Percentiles rank a stretch among this genome's conserved stretches.
Conservation (phyloP, 345 rosid species). For the Aethionema arabicum region DNA sequence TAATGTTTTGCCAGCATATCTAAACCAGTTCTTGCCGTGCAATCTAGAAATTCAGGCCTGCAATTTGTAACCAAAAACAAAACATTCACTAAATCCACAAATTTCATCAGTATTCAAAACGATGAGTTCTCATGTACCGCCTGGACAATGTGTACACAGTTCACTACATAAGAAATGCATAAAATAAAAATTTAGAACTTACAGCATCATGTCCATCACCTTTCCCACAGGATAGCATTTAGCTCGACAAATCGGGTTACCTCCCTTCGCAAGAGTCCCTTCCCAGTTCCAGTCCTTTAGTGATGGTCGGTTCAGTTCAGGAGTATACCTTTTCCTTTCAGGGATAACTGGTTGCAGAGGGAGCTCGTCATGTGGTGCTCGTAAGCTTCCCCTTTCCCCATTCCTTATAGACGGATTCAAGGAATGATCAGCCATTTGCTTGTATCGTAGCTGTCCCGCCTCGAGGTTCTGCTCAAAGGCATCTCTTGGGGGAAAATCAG, state of each 20-base stretch:
- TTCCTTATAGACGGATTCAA: slow-evolving; percentile 35
- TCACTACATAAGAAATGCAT: not conserved
- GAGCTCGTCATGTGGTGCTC: slow-evolving; percentile 53
- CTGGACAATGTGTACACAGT: no score
- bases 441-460: slow-evolving; percentile 45
- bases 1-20: slow-evolving; percentile 97
- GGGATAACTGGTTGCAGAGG: slow-evolving; percentile 41
- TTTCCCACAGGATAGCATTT: slow-evolving; percentile 95
- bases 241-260: slow-evolving; percentile 86
- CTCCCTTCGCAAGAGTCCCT: slow-evolving; percentile 94
- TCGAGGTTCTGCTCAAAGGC: slow-evolving; percentile 48
- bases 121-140: no score
- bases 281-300: slow-evolving; percentile 96
- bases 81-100: not conserved
- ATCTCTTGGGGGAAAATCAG: slow-evolving; percentile 57
- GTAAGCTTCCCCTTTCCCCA: slow-evolving; percentile 52
- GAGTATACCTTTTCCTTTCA: slow-evolving; percentile 60
- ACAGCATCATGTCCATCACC: slow-evolving; percentile 75
- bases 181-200: slow-evolving; percentile 27
- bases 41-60: slow-evolving; percentile 94
- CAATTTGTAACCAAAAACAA: slow-evolving; percentile 18
- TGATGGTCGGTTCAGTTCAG: slow-evolving; percentile 54
- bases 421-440: slow-evolving; percentile 45
- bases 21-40: slow-evolving; percentile 93
- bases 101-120: not conserved